Conservation (phyloP, 768 basidiomycete genomes). For the Suillus clintonianus region DNA sequence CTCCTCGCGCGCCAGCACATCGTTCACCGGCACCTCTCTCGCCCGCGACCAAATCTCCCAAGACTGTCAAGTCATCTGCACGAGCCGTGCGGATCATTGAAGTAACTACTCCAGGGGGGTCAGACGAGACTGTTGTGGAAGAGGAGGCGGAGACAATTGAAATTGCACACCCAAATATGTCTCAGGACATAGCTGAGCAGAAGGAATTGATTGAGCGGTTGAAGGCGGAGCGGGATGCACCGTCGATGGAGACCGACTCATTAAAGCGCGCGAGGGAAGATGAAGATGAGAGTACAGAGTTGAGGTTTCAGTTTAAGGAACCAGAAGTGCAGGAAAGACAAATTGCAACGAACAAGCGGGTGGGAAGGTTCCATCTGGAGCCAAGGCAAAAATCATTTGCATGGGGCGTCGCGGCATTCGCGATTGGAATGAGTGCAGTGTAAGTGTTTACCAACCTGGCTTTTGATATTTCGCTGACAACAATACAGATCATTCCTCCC, state of each 20-base stretch:
- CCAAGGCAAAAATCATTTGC: constrained; percentile 75
- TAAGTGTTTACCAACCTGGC: constrained; percentile 42
- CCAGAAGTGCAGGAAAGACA: constrained; percentile 59
- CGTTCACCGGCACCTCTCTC: constrained; percentile 31
- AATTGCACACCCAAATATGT: constrained; percentile 62
- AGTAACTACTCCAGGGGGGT: constrained; percentile 50
- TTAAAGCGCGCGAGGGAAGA: constrained; percentile 49
- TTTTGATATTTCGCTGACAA: background rate
- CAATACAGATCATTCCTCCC: constrained; percentile 54
- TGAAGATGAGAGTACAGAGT: constrained; percentile 47
- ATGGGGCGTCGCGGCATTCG: constrained; percentile 86
- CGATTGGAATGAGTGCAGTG: constrained; percentile 80
- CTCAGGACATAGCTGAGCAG: constrained; percentile 76
- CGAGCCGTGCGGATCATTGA: constrained; percentile 27
- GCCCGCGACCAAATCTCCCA: constrained; percentile 39
- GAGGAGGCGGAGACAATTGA: constrained; percentile 62
- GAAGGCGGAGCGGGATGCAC: constrained; percentile 59
- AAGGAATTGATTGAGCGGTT: constrained; percentile 72
- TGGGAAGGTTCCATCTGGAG: constrained; percentile 54
- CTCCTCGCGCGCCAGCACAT: constrained; percentile 35
- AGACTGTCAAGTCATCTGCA: constrained; percentile 17
- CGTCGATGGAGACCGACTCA: constrained; percentile 25
- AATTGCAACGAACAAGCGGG: constrained; percentile 66
- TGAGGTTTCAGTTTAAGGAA: constrained; percentile 69
- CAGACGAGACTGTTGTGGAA: constrained; percentile 67